These are phyloP conservation scores for sorghum (Sorghum bicolor) DNA, from an alignment of 176 grass and related monocot genomes.

Conservation along the genomic window DNA sequence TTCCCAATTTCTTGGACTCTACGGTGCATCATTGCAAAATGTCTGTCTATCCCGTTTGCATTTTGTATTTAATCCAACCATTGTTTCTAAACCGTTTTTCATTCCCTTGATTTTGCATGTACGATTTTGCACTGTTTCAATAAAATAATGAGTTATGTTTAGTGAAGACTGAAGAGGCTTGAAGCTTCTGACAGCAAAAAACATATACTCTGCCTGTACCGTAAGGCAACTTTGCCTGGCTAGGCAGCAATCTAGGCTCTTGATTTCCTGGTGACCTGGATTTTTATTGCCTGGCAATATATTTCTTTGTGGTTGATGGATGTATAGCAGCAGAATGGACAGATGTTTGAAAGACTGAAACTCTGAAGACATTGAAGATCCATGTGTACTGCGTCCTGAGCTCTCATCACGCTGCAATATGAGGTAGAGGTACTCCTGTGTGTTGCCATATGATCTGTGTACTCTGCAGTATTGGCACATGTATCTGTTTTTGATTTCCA, in stretches of 20 bases:
- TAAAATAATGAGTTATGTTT: background rate
- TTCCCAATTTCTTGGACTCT: background rate
- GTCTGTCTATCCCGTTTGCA: too few relatives aligned
- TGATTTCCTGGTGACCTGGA: too few relatives aligned
- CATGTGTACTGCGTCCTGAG: background rate
- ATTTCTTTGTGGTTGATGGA: background rate
- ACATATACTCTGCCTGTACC: background rate
- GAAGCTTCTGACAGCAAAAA: background rate
- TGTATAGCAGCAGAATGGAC: background rate
- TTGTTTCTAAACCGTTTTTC: background rate
- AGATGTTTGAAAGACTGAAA: background rate
- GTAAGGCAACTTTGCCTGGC: too few relatives aligned
- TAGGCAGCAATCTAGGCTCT: too few relatives aligned
- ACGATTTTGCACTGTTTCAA: background rate
- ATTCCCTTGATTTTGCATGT: too few relatives aligned
- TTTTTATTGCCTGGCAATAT: too few relatives aligned
- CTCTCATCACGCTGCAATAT: background rate
- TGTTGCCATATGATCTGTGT: background rate
- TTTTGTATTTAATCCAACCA: background rate
- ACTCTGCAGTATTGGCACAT: background rate
- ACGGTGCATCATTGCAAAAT: background rate
- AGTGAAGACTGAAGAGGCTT: background rate
- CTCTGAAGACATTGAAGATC: background rate
- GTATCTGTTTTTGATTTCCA: background rate
- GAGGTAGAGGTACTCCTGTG: background rate